Conservation (phyloP, 108 stramenopile genomes). For the Pseudonitzschia pungens region DNA sequence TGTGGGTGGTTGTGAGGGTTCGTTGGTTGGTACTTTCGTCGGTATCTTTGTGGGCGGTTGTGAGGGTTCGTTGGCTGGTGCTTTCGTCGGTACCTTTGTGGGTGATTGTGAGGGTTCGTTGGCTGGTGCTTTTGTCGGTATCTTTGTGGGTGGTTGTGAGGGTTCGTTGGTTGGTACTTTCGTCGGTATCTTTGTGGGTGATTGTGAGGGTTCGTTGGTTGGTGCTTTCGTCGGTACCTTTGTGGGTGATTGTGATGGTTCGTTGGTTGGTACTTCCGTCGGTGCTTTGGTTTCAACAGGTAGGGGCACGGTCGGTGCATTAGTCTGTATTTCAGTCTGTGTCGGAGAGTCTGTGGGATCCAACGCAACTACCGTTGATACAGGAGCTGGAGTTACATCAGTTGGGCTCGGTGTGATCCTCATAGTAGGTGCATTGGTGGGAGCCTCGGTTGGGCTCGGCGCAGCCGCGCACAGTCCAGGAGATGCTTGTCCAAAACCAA, state of each 20-base stretch:
- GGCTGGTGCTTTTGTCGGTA: background rate
- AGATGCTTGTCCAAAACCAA: constrained; percentile 13
- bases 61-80: background rate
- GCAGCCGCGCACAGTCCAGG: constrained; percentile 19
- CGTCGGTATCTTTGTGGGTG: background rate
- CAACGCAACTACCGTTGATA: background rate
- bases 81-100: background rate
- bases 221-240: too few relatives aligned
- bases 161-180: too few relatives aligned
- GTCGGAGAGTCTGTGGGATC: constrained; percentile 1
- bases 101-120: too few relatives aligned
- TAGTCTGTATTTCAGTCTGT: background rate
- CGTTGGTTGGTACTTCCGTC: background rate
- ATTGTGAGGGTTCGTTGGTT: too few relatives aligned
- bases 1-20: too few relatives aligned
- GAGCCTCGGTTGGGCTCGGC: background rate
- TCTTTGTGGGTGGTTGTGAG: background rate
- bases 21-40: too few relatives aligned
- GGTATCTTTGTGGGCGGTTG: too few relatives aligned
- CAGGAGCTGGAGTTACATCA: too few relatives aligned
- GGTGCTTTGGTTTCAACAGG: background rate
- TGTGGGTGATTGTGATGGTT: too few relatives aligned
- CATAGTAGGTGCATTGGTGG: background rate
- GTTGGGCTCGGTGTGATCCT: constrained; percentile 4
- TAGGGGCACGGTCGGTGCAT: background rate